A percentile compares a stretch with the other conserved stretches of the same genome.
Evolutionary conservation across 176 grass and related monocot species (phyloP).

Genomic region (Melocanna baccifera): DNA sequence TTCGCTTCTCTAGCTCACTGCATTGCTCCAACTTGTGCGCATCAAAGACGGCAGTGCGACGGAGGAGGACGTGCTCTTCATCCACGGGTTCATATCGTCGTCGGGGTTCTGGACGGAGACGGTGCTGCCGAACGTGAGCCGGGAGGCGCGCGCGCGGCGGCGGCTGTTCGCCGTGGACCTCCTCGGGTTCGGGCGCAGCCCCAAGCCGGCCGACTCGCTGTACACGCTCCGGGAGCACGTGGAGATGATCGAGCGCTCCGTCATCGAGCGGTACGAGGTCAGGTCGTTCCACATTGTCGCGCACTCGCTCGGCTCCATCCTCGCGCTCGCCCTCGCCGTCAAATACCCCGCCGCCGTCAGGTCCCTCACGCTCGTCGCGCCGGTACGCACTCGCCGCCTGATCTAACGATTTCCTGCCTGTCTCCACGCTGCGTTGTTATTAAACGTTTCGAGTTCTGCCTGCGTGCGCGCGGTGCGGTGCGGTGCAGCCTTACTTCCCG

Average conservation of each 20-base stretch:
- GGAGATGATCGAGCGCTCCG: slow-evolving; percentile 66
- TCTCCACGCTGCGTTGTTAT: neutral
- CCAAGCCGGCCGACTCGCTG: slow-evolving; percentile 68
- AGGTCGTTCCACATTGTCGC: slow-evolving; percentile 65
- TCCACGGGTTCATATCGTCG: slow-evolving; percentile 77
- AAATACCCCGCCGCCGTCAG: slow-evolving; percentile 51
- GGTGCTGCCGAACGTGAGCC: slow-evolving; percentile 63
- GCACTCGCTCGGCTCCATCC: slow-evolving; percentile 68
- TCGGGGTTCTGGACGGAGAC: slow-evolving; percentile 81
- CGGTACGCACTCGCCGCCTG: slow-evolving; percentile 14
- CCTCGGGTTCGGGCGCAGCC: slow-evolving; percentile 71
- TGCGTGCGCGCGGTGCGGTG: neutral
- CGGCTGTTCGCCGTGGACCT: slow-evolving; percentile 69
- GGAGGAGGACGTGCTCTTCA: slow-evolving; percentile 70
- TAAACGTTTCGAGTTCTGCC: neutral
- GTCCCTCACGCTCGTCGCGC: slow-evolving; percentile 63
- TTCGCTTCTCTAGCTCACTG: neutral
- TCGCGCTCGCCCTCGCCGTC: slow-evolving; percentile 67
- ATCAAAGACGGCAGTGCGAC: slow-evolving; percentile 31
- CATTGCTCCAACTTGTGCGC: neutral
- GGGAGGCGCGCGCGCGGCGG: slow-evolving; percentile 26
- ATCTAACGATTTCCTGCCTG: neutral
- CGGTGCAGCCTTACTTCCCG: slow-evolving; percentile 70
- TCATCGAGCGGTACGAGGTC: slow-evolving; percentile 54
- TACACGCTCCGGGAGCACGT: slow-evolving; percentile 73